Base-by-base conservation (phyloP, 495 filamentous ascomycete genomes). In the Penicillium ochrochloron region DNA sequence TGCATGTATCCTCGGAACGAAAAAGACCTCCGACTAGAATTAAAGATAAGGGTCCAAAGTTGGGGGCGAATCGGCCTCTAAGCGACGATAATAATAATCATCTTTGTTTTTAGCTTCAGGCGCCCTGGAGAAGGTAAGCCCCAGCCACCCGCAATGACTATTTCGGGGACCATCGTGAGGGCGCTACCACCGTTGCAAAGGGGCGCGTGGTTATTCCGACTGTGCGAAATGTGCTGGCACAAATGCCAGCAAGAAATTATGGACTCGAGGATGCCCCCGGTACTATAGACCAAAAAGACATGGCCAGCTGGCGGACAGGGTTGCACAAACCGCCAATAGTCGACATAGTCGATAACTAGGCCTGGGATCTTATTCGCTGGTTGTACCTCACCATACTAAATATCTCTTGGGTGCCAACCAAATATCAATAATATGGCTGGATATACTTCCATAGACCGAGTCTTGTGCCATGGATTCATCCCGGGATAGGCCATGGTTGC, bases 161-260 rank as follows among this genome's bases (percentile, higher is more conserved):
- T 51, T 51, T 52, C 25, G 27, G 25, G 25, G 25, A 21, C 48
- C 5, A 29, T 46, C 21, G 29, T 5, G 44, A 27, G 29, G 21
- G 37, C 44, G 42, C 44, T 23, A n/a, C 46, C 46, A 51, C 31
- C 29, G 55, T 54, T 46, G 35, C 48, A 44, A 27, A 63, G 27
- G 27, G 44, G 54, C 61, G 34, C 23, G 51, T 63, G 62, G 56
- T 35, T 64, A 59, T 54, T 59, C 56, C 41, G 52, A 59, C 56
- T 35, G 44, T 52, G 23, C 35, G 37, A 33, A 17, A 5, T 59
- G 62, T 29, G 48, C 34, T 59, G 62, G 56, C 56, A 59, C 34
- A 33, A 52, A 23, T 56, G 53, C 53, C 33, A 56, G 29, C 33
- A 52, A 29, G 48, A 29, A 29, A 56, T 12, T 37, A 25, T 60